Evolutionary conservation across 2,329 filamentous ascomycete species (phyloP), one percentile per base, ranked within the genome.

Genomic region (Calonectria pseudoreteaudii): DNA sequence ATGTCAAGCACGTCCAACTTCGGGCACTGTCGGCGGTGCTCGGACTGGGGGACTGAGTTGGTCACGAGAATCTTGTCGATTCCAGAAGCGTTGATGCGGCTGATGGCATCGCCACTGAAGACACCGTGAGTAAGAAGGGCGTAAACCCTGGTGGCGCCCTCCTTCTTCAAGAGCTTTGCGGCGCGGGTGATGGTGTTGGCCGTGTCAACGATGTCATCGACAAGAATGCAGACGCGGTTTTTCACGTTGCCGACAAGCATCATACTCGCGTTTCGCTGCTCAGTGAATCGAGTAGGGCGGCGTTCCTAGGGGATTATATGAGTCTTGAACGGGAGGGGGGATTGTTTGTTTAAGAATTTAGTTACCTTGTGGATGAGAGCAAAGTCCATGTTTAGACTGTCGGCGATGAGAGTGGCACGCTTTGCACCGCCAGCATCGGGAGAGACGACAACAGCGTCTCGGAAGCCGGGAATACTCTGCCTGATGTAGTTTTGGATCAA

Each of bases 361-460:
- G 72, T 81, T 85, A 86, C 95, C 93, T 98, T 99, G 89, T 99
- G 97, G 81, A 99, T 99, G 73, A 99, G 91, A 62, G 97, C 97
- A 87, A 99, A 98, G 73, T 97, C 95, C 89, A 98, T 95, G 78
- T 95, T 94, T 76, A 98, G 90, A 75, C 94, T 93, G 86, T 99
- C 97, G 16, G 97, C 96, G 84, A 99, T 98, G 62, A 95, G 94
- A 38, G 97, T 98, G 26, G 97, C 97, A 78, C 97, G 92, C 89
- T 99, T 99, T 60, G 97, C 97, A 77, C 97, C 97, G 79, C 97
- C 97, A 49, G 97, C 97, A 86, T 99, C 97, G 10, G 97, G 97
- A 82, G 95, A 98, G 80, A 99, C 96, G 82, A 99, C 94, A 58
- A 99, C 95, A 47, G 95, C 94, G 72, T 96, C 91, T 84, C 93